Evolutionary conservation across 2,329 filamentous ascomycete genomes (phyloP).

Genomic region (Gnomoniopsis sp.): DNA sequence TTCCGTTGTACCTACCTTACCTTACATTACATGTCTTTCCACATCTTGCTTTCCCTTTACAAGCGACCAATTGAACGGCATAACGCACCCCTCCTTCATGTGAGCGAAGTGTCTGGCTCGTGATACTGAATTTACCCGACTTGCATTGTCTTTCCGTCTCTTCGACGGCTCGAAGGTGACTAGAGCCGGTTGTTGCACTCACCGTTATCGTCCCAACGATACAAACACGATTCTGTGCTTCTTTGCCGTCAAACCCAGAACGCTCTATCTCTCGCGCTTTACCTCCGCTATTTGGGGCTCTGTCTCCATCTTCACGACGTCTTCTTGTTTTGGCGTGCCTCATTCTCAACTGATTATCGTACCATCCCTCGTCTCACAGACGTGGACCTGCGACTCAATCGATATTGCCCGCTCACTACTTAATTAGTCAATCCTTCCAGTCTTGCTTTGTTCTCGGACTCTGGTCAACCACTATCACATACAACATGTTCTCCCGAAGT

Average conservation of each 20-base stretch:
- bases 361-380: conserved; percentile 11
- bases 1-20: background rate
- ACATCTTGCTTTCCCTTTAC: background rate
- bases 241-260: background rate
- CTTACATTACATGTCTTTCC: too few relatives aligned
- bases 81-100: conserved; percentile 2
- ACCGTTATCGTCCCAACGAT: background rate
- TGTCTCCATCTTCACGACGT: background rate
- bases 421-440: conserved; percentile 4
- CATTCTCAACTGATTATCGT: conserved; percentile 1
- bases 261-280: background rate
- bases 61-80: conserved; percentile 1
- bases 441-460: conserved; percentile 6
- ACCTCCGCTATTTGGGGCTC: background rate
- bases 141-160: conserved; percentile 14
- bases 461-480: conserved; percentile 24
- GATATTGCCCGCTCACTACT: background rate
- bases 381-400: background rate
- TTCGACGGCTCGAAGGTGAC: conserved; percentile 13
- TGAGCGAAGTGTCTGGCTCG: conserved; percentile 5
- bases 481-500: conserved; percentile 49
- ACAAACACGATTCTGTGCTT: background rate
- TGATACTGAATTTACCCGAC: conserved; percentile 9
- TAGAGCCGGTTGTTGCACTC: background rate
- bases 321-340: conserved; percentile 3